Percentiles rank a stretch among this genome's conserved stretches.
These are phyloP conservation scores for Colletotrichum sp. DNA, from an alignment of 2,329 filamentous ascomycete genomes.

Conservation along the genomic window DNA sequence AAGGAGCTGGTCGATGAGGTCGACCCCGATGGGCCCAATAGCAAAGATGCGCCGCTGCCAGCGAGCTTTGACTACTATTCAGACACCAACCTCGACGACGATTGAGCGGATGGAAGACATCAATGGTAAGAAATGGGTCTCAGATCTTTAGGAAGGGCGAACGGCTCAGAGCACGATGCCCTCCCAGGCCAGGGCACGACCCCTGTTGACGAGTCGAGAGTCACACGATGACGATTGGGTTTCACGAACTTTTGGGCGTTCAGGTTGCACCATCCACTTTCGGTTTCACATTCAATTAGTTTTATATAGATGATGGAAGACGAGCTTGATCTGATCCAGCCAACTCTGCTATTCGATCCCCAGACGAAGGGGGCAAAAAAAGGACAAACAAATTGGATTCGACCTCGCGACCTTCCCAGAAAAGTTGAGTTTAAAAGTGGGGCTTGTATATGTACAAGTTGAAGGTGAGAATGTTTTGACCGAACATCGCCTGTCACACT, in stretches of 20 bases:
- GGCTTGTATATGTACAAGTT: background rate
- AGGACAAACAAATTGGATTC: background rate
- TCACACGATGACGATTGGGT: background rate
- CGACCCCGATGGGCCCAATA: constrained; percentile 29
- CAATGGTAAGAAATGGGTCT: background rate
- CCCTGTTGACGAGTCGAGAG: background rate
- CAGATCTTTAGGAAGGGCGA: background rate
- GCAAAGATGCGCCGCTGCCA: constrained; percentile 31
- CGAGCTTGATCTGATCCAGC: background rate
- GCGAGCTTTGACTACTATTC: constrained; percentile 38
- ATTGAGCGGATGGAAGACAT: background rate
- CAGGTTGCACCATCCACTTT: background rate
- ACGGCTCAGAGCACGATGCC: fast-evolving
- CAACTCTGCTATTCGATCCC: background rate
- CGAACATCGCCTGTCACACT: background rate
- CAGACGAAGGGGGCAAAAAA: background rate
- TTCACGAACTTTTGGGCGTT: background rate
- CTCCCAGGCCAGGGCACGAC: background rate
- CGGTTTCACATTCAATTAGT: background rate
- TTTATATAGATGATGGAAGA: background rate
- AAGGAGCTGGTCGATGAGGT: constrained; percentile 20
- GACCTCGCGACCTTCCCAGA: background rate
- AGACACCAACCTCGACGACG: constrained; percentile 23
- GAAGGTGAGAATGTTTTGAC: background rate
- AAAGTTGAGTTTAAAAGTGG: background rate